Evolutionary conservation across 2,329 filamentous ascomycete species (phyloP).

Genomic region (Cytospora chrysosperma): DNA sequence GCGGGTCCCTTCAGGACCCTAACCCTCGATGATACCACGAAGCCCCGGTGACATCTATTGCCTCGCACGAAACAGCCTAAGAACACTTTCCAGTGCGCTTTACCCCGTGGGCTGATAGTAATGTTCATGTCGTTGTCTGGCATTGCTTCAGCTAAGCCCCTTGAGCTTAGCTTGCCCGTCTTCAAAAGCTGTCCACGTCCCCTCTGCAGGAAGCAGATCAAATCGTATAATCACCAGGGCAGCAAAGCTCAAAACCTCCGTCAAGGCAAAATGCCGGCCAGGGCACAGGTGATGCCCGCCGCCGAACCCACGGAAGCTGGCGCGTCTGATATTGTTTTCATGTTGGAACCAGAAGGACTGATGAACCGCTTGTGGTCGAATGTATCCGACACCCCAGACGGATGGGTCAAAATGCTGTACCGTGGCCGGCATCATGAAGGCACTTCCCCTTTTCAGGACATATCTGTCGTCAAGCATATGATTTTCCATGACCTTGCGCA

Average conservation of each 20-base stretch:
- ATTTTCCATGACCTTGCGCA: slow-evolving; percentile 29
- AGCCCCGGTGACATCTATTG: too few relatives aligned
- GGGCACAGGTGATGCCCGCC: slow-evolving; percentile 30
- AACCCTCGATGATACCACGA: too few relatives aligned
- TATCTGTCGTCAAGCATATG: slow-evolving; percentile 24
- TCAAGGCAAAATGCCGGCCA: slow-evolving; percentile 30
- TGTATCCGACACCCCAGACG: slow-evolving; percentile 18
- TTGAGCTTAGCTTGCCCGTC: too few relatives aligned
- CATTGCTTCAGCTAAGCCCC: too few relatives aligned
- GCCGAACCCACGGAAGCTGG: slow-evolving; percentile 28
- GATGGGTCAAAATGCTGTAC: slow-evolving; percentile 24
- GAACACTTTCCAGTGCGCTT: too few relatives aligned
- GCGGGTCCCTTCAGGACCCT: too few relatives aligned
- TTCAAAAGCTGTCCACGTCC: slow-evolving; percentile 11
- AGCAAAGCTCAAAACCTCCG: slow-evolving; percentile 29
- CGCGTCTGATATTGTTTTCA: slow-evolving; percentile 25
- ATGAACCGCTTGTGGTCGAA: slow-evolving; percentile 1
- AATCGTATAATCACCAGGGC: slow-evolving; percentile 28
- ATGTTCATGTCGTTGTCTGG: too few relatives aligned
- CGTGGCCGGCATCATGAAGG: slow-evolving; percentile 24
- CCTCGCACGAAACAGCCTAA: too few relatives aligned
- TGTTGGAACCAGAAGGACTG: too few relatives aligned
- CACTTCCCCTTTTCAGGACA: slow-evolving; percentile 25
- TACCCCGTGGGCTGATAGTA: too few relatives aligned
- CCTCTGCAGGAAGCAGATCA: slow-evolving; percentile 23